Evolutionary conservation across 192 early-diverging fungal species (phyloP).

Genomic region (Coemansia sp.): DNA sequence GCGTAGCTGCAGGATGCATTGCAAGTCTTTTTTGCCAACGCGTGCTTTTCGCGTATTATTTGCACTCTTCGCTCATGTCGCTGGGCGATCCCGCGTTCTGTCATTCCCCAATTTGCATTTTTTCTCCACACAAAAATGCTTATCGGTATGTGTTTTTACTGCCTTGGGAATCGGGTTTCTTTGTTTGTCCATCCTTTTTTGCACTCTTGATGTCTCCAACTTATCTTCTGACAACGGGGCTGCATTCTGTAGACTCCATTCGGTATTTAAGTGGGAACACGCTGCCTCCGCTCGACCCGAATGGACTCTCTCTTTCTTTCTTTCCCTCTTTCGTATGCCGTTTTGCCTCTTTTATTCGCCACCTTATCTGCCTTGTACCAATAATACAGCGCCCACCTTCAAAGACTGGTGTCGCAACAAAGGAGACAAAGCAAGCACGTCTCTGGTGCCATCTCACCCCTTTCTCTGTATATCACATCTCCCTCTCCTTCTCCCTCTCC

Average conservation of each 20-base stretch:
- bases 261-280: background rate
- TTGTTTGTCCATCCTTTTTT: constrained; percentile 4
- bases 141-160: constrained; percentile 7
- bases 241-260: background rate
- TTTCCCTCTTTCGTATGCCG: background rate
- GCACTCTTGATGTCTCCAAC: too few relatives aligned
- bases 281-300: background rate
- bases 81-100: constrained; percentile 9
- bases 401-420: background rate
- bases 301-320: background rate
- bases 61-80: background rate
- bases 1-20: background rate
- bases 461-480: background rate
- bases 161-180: constrained; percentile 7
- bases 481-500: background rate
- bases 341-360: background rate
- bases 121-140: constrained; percentile 4
- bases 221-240: too few relatives aligned
- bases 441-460: background rate
- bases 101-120: background rate
- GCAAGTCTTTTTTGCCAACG: constrained; percentile 2
- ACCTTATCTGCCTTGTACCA: background rate
- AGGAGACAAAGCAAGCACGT: constrained; percentile 7
- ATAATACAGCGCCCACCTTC: background rate
- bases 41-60: constrained; percentile 12